phyloP scores from a whole-genome alignment of 768 basidiomycete genomes.

The Podaxis sp. region DNA sequence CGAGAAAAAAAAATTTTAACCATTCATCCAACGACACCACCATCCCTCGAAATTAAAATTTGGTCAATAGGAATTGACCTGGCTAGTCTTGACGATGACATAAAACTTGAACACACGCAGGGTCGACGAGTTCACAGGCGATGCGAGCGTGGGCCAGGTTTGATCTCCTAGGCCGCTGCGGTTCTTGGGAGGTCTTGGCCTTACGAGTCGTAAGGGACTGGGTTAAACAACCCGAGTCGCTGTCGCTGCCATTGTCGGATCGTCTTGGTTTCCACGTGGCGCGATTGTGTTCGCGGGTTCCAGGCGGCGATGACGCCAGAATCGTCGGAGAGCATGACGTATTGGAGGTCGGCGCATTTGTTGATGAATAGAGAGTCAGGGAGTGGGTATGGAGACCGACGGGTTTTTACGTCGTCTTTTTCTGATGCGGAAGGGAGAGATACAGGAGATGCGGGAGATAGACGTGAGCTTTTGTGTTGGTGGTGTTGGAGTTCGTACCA shows the following conservation, averaged over 20 bases:
- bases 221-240: slow-evolving; percentile 1
- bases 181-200: neutral
- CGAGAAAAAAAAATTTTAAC: neutral
- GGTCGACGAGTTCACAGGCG: neutral
- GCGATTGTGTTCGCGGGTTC: neutral
- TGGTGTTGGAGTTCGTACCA: slow-evolving; percentile 1
- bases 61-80: neutral
- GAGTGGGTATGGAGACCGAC: neutral
- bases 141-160: neutral
- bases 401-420: neutral
- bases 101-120: neutral
- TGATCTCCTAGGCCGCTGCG: neutral
- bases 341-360: slow-evolving; percentile 6
- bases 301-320: neutral
- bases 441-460: neutral
- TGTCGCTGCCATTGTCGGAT: slow-evolving; percentile 9
- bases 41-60: neutral
- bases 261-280: neutral
- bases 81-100: neutral
- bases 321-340: slow-evolving; percentile 10
- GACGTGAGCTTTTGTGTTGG: neutral
- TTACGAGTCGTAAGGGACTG: neutral
- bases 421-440: too few relatives aligned
- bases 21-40: neutral
- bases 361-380: neutral